Evolutionary conservation across 306 rosid genomes (phyloP), one percentile per base, ranked within the genome.

Genomic region (Dalbergia cultrata): DNA sequence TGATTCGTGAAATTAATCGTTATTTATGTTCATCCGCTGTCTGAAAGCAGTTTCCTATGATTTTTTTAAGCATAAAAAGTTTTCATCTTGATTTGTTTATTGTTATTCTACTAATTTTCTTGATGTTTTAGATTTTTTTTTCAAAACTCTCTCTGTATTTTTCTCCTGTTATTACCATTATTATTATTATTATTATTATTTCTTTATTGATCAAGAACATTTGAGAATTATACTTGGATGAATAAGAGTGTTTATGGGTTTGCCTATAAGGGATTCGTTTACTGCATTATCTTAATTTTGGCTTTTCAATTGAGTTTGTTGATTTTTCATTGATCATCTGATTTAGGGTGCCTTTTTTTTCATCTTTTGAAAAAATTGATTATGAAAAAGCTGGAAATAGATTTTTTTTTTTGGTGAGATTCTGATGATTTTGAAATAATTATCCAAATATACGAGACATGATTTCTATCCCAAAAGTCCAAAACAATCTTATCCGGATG

Each of bases 251-350:
- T 59, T 62, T 17, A 5, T 45, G 47, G 47, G 17, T 78, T 78
- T 49, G 53, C 2, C 21, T 65, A 53, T 35, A 14, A n/a, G 71
- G 60, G 41, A 8, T 54, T 66, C 14, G 21, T 66, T 67, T 33
- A 13, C 44, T 16, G 56, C 31, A 14, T 10, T 77, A 53, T 64
- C 17, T 63, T 73, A 37, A 73, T 17, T 63, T 72, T 72, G 59
- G 43, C 13, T 52, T 22, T 31, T 26, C 56, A 16, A 70, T 52
- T 52, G 14, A 18, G 31, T 53, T 63, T 63, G 14, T 31, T 60
- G 41, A 10, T 41, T 63, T 12, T 64, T 50, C 67, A 19, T 62
- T 37, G 11, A 52, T 71, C 5, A 8, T 21, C 64, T 66, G 34
- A 67, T 67, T 56, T 26, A 26, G 31, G 31, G 31, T 26, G 31